These are phyloP conservation scores for Marchantia paleacea DNA, from an alignment of 225 moss, liverwort and hornwort species.

Conservation along the genomic window DNA sequence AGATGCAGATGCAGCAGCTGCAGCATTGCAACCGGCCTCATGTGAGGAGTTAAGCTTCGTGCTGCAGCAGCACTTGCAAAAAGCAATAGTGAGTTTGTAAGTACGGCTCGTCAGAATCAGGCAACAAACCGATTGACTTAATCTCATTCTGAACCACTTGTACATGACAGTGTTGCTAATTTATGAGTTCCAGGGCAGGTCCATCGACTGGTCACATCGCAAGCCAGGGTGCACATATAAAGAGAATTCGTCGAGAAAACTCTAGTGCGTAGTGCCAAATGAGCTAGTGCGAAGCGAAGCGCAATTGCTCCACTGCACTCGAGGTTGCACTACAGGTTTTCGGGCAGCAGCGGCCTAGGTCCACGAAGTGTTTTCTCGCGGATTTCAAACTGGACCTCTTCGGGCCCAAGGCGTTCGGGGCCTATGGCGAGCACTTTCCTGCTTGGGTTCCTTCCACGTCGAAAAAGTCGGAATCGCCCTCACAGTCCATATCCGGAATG, in stretches of 20 bases:
- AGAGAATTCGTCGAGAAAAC: background rate
- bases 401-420: slow-evolving; percentile 13
- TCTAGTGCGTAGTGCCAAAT: background rate
- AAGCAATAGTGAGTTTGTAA: background rate
- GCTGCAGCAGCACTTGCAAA: background rate
- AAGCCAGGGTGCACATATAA: background rate
- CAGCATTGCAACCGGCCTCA: slow-evolving; percentile 2
- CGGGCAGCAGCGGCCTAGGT: background rate
- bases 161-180: background rate
- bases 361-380: background rate
- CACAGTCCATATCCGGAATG: background rate
- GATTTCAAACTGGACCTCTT: slow-evolving; percentile 24
- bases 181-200: background rate
- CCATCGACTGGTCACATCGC: background rate
- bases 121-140: background rate
- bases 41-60: background rate
- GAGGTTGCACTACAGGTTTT: background rate
- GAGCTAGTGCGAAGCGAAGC: background rate
- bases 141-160: too few relatives aligned
- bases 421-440: slow-evolving; percentile 18
- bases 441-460: slow-evolving; percentile 8
- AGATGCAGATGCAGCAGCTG: slow-evolving; percentile 17
- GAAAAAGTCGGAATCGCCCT: slow-evolving; percentile 2
- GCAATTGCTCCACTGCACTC: background rate
- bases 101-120: background rate